Base-by-base conservation (phyloP, 805 yeast species). In the Kodamaea leandrae region DNA sequence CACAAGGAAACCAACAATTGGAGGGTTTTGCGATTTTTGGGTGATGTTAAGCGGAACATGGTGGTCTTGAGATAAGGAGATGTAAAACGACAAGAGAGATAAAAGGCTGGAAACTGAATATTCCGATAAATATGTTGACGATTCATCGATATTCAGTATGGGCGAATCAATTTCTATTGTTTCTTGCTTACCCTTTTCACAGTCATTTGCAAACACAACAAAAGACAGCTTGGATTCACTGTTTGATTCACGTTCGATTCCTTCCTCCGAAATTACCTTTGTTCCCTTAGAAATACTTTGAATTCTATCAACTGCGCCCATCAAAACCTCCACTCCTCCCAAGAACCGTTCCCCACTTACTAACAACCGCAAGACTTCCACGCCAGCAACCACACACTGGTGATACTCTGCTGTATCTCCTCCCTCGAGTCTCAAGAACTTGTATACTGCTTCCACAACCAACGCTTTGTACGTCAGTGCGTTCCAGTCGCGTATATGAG, bases 391-490 rank as follows among this genome's bases (percentile, higher is more conserved):
- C 17, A 30, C 33, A 17, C 33, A 30, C 6, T 17, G 13, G 14
- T 30, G n/a, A 15, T 30, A 30, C 7, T 18, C 21, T 6, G 10
- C 21, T 16, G 16, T 15, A 18, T 13, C 6, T 6, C 47, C 44
- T 2, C 63, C 23, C 24, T 49, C 50, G 26, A 65, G 49, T 4
- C 59, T 52, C 35, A 83, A 57, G 48, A 80, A 79, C 37, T 68
- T 74, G 32, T 68, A 57, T 10, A 80, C 45, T 2, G 76, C 63
- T 32, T 66, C 58, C 12, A 81, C 44, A 0, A 80, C 51, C 18
- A 83, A 64, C 6, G 78, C 74, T 48, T 82, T 82, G 55, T 82
- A 84, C 1, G 84, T 80, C 0, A 86, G 77, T 63, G 69, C 55
- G 24, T 63, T 67, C 79, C 81, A 74, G 0, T 64, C 43, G 17